Evolutionary conservation across 1,284 basidiomycete species (phyloP).

Genomic region (Tilletia horrida): DNA sequence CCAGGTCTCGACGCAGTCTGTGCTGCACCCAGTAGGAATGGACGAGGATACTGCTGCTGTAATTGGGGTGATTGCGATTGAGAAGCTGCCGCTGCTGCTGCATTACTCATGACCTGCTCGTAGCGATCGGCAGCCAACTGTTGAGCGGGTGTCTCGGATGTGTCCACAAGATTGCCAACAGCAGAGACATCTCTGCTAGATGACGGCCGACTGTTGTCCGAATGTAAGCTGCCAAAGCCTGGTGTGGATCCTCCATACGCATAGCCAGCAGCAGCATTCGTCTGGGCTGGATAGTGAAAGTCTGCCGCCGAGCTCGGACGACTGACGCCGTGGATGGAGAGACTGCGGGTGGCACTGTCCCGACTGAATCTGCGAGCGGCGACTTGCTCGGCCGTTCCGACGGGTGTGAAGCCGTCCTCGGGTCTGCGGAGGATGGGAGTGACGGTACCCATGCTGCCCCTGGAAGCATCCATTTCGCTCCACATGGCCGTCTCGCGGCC

Average conservation of each 20-base stretch:
- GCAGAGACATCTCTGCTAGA: neutral
- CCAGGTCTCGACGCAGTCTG: neutral
- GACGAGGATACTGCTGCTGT: neutral
- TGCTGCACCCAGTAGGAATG: neutral
- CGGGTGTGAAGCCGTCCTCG: conserved; percentile 11
- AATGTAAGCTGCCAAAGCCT: too few species aligned
- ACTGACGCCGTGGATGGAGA: neutral
- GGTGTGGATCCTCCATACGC: too few species aligned
- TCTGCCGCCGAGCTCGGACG: neutral
- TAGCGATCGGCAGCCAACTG: too few species aligned
- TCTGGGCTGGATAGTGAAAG: neutral
- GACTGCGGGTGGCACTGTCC: conserved; percentile 1
- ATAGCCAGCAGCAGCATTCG: too few species aligned
- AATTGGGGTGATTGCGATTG: too few species aligned
- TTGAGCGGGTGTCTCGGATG: neutral
- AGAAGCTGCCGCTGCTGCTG: too few species aligned
- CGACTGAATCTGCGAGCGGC: conserved; percentile 11
- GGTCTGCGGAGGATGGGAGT: conserved; percentile 11
- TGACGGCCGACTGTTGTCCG: too few species aligned
- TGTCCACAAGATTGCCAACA: neutral
- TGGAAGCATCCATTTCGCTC: neutral
- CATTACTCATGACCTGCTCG: too few species aligned
- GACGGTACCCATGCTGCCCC: neutral
- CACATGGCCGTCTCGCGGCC: neutral
- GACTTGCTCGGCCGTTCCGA: conserved; percentile 14